These are phyloP conservation scores for Rhynchosporium agropyri DNA, from an alignment of 2,329 filamentous ascomycete species.

Conservation along the genomic window DNA sequence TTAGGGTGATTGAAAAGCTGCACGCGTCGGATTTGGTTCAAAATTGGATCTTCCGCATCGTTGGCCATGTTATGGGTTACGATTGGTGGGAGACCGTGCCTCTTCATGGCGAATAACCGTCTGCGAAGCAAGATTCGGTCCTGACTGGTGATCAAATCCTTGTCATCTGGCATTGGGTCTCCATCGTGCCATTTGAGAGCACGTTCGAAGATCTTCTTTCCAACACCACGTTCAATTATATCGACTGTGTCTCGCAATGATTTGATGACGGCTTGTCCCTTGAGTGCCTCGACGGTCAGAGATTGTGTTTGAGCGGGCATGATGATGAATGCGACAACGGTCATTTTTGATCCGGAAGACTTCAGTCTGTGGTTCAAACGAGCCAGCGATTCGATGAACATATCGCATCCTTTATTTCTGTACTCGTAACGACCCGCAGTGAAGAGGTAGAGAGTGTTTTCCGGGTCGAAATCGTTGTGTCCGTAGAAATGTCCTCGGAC, in stretches of 20 bases:
- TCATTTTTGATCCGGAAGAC: conserved; percentile 80
- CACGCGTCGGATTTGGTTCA: conserved; percentile 94
- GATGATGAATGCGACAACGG: conserved; percentile 96
- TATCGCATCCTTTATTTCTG: conserved; percentile 97
- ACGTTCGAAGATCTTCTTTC: conserved; percentile 90
- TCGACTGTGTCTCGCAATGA: conserved; percentile 90
- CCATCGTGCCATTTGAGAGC: conserved; percentile 96
- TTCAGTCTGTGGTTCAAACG: conserved; percentile 94
- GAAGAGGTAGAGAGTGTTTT: conserved; percentile 98
- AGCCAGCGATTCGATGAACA: conserved; percentile 97
- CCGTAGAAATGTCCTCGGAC: conserved; percentile 98
- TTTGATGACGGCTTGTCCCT: conserved; percentile 97
- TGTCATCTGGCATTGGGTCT: conserved; percentile 90
- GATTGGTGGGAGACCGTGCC: conserved; percentile 85
- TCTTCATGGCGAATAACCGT: conserved; percentile 95
- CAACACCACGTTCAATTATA: conserved; percentile 89
- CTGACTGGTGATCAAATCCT: conserved; percentile 88
- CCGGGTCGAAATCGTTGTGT: conserved; percentile 94
- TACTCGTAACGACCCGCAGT: conserved; percentile 97
- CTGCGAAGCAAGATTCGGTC: conserved; percentile 92
- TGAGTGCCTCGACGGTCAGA: conserved; percentile 90
- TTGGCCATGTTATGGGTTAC: conserved; percentile 99
- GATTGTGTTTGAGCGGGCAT: conserved; percentile 98
- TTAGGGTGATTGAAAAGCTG: conserved; percentile 95
- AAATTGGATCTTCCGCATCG: conserved; percentile 86